Conservation (phyloP, 768 basidiomycete genomes). For the Lactarius hengduanensis region DNA sequence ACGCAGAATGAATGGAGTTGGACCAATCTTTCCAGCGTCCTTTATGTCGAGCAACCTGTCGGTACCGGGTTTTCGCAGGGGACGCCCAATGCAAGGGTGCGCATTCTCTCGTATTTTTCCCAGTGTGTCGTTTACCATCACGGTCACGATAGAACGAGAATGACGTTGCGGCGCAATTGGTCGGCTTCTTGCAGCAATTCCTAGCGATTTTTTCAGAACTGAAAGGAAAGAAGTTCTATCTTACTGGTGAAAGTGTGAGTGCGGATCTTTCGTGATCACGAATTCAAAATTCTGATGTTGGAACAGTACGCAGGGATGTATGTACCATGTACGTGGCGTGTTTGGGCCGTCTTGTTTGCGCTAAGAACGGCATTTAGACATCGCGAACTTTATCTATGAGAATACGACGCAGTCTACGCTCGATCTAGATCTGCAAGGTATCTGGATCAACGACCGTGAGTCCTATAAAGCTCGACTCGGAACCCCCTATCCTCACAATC, state of each 20-base stretch:
- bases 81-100: constrained; percentile 50
- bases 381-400: constrained; percentile 71
- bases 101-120: constrained; percentile 3
- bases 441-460: constrained; percentile 74
- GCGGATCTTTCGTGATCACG: not conserved
- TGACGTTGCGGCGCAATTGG: constrained; percentile 54
- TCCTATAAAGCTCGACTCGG: constrained; percentile 9
- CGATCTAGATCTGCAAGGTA: constrained; percentile 61
- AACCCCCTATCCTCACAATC: not conserved
- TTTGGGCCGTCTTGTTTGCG: constrained; percentile 27
- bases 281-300: not conserved
- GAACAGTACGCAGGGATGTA: constrained; percentile 74
- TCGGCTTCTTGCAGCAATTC: constrained; percentile 73
- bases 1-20: constrained; percentile 68
- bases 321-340: constrained; percentile 50
- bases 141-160: constrained; percentile 43
- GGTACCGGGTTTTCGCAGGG: constrained; percentile 80
- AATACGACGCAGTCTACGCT: constrained; percentile 45
- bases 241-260: constrained; percentile 75
- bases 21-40: constrained; percentile 74
- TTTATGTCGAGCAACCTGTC: constrained; percentile 79
- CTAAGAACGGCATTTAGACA: constrained; percentile 44
- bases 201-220: constrained; percentile 70
- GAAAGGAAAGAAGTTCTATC: constrained; percentile 67
- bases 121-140: not conserved